Evolutionary conservation across 1,284 basidiomycete species (phyloP), one percentile per base, ranked within the genome.

Genomic region (Cronartium quercuum): DNA sequence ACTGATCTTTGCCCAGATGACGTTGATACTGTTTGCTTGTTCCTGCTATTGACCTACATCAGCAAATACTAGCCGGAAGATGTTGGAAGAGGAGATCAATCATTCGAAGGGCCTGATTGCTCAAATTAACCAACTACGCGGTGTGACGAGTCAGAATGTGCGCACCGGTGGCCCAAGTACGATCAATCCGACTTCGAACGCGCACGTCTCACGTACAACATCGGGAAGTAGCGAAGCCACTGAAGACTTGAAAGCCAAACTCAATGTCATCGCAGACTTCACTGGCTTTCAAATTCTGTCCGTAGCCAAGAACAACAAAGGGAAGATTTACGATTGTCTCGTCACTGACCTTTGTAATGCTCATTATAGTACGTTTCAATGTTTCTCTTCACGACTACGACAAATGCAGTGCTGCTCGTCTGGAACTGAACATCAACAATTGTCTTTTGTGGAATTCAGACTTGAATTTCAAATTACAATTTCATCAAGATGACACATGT

Each of bases 381-480:
- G 51, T 15, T 35, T 7, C 21, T 6, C n/a, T n/a, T 12, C 10
- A 34, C 18, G 60, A 18, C 18, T 7, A 35, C 60, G 7, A 37
- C 37, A n/a, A 37, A 29, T 55, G 18, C 34, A 15, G 4, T 55
- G 21, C 13, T 44, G 6, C n/a, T 24, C 41, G 40, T 29, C 34
- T 40, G 15, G 40, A 40, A 65, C 12, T n/a, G 9, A 15, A 18
- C 40, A n/a, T 21, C 2, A 24, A 65, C n/a, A 58, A 38, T 21
- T 37, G 58, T 66, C 13, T 65, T 37, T 73, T 21, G 44, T 44
- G 37, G 4, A 44, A 21, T 42, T n/a, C 18, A 75, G 69, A 60
- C 4, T 65, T 71, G 37, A 47, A 64, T 63, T 75, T 75, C 41
- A 75, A 75, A 61, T 38, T 75, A 18, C 71, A 75, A 51, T 42